Percentiles rank a stretch among this genome's conserved stretches.
phyloP scores from a whole-genome alignment of 495 filamentous ascomycete genomes.

The Aspergillus bridgeri region DNA sequence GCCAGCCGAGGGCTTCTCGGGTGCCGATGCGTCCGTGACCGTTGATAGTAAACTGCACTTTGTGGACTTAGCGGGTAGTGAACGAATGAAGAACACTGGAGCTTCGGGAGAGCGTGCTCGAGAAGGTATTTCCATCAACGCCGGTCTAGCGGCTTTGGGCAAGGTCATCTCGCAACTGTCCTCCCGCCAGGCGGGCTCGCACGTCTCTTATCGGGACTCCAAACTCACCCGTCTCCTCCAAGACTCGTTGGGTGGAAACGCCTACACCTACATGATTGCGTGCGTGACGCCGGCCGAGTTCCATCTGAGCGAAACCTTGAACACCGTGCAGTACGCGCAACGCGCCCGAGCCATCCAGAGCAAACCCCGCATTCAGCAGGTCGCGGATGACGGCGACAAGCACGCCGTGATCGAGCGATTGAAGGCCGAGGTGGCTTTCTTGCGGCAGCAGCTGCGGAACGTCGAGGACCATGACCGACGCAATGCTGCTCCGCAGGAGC shows the following conservation, averaged over 20 bases:
- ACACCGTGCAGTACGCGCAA: constrained; percentile 95
- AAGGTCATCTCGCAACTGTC: constrained; percentile 99
- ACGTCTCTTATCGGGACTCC: constrained; percentile 97
- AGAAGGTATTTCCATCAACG: constrained; percentile 99
- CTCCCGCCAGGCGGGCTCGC: constrained; percentile 78
- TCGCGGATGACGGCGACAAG: constrained; percentile 87
- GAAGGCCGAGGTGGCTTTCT: constrained; percentile 88
- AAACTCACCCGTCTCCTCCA: constrained; percentile 93
- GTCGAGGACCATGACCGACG: constrained; percentile 63
- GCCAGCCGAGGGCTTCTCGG: constrained; percentile 75
- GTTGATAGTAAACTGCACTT: constrained; percentile 99
- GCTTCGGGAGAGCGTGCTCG: constrained; percentile 93
- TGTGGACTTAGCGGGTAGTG: constrained; percentile 95
- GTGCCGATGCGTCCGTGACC: constrained; percentile 68
- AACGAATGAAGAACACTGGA: constrained; percentile 94
- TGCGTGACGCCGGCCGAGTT: constrained; percentile 97
- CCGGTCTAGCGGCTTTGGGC: constrained; percentile 87
- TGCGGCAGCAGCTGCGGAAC: constrained; percentile 86
- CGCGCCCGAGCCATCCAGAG: constrained; percentile 95
- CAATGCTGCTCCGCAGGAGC: constrained; percentile 58
- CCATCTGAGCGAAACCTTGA: constrained; percentile 94
- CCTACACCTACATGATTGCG: constrained; percentile 99
- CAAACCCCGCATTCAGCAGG: constrained; percentile 92
- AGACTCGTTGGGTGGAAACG: constrained; percentile 96
- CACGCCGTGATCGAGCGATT: constrained; percentile 91